These are phyloP conservation scores for Phialophora expanda DNA, from an alignment of 2,329 filamentous ascomycete genomes.

Conservation along the genomic window DNA sequence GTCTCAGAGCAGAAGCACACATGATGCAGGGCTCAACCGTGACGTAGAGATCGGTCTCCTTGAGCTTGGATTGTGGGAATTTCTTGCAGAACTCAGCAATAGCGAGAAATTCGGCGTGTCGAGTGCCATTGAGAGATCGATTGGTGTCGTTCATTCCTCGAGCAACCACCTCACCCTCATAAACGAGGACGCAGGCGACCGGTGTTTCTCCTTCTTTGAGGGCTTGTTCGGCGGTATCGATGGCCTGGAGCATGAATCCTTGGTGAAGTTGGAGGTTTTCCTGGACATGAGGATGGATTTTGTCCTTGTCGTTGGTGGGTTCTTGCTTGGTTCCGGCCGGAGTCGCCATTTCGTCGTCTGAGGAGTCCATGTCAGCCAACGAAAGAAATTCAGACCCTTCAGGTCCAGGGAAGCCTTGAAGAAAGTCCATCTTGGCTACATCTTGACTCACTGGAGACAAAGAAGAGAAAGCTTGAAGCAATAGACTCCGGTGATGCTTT, in stretches of 20 bases:
- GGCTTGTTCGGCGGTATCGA: conserved; percentile 71
- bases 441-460: conserved; percentile 26
- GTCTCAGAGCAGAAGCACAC: conserved; percentile 90
- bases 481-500: conserved; percentile 13
- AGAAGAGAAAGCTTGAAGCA: conserved; percentile 16
- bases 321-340: neutral
- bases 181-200: conserved; percentile 92
- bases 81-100: conserved; percentile 68
- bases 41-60: conserved; percentile 83
- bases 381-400: conserved; percentile 20
- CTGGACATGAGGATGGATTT: conserved; percentile 37
- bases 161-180: conserved; percentile 78
- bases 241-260: conserved; percentile 40
- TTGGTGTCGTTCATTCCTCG: conserved; percentile 98
- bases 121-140: conserved; percentile 81
- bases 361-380: conserved; percentile 18
- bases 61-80: conserved; percentile 71
- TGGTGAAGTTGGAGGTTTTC: conserved; percentile 38
- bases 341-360: conserved; percentile 33
- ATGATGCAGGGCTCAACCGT: conserved; percentile 99
- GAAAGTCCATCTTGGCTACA: conserved; percentile 34
- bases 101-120: conserved; percentile 94
- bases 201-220: conserved; percentile 88
- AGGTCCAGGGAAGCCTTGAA: conserved; percentile 28
- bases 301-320: conserved; percentile 33